Base-by-base conservation (phyloP, 2,329 filamentous ascomycete genomes). In the Colletotrichum sp. region DNA sequence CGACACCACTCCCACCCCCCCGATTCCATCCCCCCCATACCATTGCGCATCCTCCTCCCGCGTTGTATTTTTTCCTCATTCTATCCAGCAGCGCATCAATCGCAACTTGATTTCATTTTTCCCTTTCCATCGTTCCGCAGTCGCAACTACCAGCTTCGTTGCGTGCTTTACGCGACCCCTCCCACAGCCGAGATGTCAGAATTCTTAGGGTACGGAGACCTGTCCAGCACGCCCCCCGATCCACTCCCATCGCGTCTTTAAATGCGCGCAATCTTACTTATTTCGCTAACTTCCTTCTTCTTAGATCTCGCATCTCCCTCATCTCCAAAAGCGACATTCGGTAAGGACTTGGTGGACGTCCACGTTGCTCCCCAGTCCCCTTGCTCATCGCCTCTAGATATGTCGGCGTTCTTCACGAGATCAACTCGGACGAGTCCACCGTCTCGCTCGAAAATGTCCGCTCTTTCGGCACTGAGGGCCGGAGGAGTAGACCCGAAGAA, bases 311-410 rank as follows among this genome's bases (percentile, higher is more conserved):
- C 85, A 98, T 98, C 90, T 98, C 96, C 78, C 92, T 98, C 88
- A 97, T 98, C 87, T 98, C 96, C 77, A 98, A 96, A 90, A 98
- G 95, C 87, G 96, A 98, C 88, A 98, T 98, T 88, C 95, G 96
- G 95, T 98, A 90, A 83, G 93, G 87, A 76, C 73, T 73, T 76
- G 73, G 73, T 69, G 73, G 73, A 76, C 73, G 68, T 78, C 70
- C 57, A 74, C 74, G 59, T 64, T 55, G 75, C 44, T 69, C 75
- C 67, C 74, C 76, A 70, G 30, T 64, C 63, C 27, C 66, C 69
- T 68, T 74, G 49, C 62, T 69, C 65, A 75, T 73, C 59, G 63
- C 69, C 72, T 70, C 62, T 78, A 98, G 96, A 87, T 99, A 99
- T 88, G 95, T 98, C 83, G 97, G 97, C 80, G 96, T 95, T 71